Conservation (phyloP, 768 basidiomycete species). For the Cantharellus cinnabarinus region DNA sequence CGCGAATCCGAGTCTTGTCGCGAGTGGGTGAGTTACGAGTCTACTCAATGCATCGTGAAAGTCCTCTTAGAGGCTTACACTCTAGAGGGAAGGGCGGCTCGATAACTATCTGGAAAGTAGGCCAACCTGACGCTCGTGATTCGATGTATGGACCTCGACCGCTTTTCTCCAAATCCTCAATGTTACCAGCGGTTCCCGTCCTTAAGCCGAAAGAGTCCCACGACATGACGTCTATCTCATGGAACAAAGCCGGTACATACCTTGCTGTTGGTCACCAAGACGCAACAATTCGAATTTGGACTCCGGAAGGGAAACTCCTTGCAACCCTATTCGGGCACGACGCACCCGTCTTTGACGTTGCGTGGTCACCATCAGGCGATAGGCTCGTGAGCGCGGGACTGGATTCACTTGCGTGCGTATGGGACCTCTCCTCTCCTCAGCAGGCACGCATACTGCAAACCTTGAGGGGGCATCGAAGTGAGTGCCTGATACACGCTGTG, state of each 20-base stretch:
- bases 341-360: slow-evolving; percentile 63
- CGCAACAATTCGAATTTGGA: slow-evolving; percentile 45
- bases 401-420: slow-evolving; percentile 58
- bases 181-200: background rate
- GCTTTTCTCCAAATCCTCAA: background rate
- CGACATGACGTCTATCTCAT: slow-evolving; percentile 59
- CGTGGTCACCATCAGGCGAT: slow-evolving; percentile 52
- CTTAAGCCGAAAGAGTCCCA: slow-evolving; percentile 13
- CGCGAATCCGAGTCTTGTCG: slow-evolving; percentile 32
- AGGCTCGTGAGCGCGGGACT: slow-evolving; percentile 61
- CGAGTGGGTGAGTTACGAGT: slow-evolving; percentile 39
- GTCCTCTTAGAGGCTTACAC: background rate
- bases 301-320: slow-evolving; percentile 37
- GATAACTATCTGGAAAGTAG: slow-evolving; percentile 1
- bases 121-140: background rate
- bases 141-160: background rate
- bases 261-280: slow-evolving; percentile 68
- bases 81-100: background rate
- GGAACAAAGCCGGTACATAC: slow-evolving; percentile 52
- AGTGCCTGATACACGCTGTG: slow-evolving; percentile 25
- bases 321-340: slow-evolving; percentile 22
- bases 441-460: slow-evolving; percentile 22
- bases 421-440: slow-evolving; percentile 40
- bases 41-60: background rate
- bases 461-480: slow-evolving; percentile 25